Evolutionary conservation across 805 yeast species (phyloP).

Genomic region (Lipomyces starkeyi): DNA sequence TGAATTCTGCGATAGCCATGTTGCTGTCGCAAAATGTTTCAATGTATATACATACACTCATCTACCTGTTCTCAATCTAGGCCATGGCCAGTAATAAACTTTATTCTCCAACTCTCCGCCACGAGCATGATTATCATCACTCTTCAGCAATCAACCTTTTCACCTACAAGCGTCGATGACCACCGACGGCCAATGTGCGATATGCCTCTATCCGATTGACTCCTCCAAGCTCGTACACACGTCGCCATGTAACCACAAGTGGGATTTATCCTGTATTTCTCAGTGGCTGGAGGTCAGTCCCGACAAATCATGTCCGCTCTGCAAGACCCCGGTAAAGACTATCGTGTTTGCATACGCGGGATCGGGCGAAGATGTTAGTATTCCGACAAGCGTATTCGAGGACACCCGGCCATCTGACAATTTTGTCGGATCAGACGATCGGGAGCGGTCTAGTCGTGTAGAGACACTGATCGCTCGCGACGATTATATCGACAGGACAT

Average conservation of each 20-base stretch:
- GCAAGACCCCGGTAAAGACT: slow-evolving; percentile 21
- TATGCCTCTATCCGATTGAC: slow-evolving; percentile 21
- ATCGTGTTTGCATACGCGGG: slow-evolving; percentile 15
- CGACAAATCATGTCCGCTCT: slow-evolving; percentile 29
- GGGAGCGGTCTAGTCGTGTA: neutral
- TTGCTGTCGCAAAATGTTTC: no score
- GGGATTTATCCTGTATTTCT: slow-evolving; percentile 26
- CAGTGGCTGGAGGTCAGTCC: slow-evolving; percentile 31
- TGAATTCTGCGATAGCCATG: no score
- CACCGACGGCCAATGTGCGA: slow-evolving; percentile 21
- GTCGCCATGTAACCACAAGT: slow-evolving; percentile 30
- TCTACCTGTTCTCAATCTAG: no score
- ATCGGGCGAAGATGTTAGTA: neutral
- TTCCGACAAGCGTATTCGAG: neutral
- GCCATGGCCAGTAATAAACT: no score
- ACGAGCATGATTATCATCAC: neutral
- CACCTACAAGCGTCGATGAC: neutral
- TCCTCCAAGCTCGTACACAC: slow-evolving; percentile 17
- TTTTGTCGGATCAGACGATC: neutral
- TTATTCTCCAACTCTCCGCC: no score
- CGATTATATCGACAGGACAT: slow-evolving; percentile 9
- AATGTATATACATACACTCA: no score
- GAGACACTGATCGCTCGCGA: neutral
- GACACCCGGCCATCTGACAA: neutral
- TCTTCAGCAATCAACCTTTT: no score